Base-by-base conservation (phyloP, 2,329 filamentous ascomycete species). In the Dactylonectria estremocensis region DNA sequence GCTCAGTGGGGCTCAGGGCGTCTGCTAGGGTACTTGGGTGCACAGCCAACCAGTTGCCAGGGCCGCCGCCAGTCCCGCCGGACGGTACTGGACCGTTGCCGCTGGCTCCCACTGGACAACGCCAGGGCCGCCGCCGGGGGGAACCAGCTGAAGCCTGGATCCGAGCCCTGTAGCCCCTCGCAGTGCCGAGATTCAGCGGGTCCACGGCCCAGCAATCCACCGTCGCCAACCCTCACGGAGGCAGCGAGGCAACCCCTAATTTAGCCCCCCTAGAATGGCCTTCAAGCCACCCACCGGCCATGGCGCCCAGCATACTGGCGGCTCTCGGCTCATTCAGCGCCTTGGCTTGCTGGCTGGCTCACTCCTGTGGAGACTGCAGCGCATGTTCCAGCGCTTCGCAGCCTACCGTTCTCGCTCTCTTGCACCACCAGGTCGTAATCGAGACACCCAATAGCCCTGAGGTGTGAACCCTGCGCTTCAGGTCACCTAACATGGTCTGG, bases 291-390 rank as follows among this genome's bases (percentile, higher is more conserved):
- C 59, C 50, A 55, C 40, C 22, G 40, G 61, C 48, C 18, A 50
- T 33, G 33, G 33, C 57, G 63, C 57, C 43, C 48, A 61, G 45
- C 20, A 6, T 35, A 22, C 20, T 20, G 35, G 57, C 63, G 63
- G 57, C 63, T 66, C 57, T 61, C 63, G 63, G 63, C 63, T 52
- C 57, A 1, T 13, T 18, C 49, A 65, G 62, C 43, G 40, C 49
- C 55, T 60, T 53, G 55, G 50, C 52, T 43, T 28, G 31, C 45
- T 33, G 33, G 56, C 31, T 28, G 16, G 28, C 28, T 33, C 48
- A 28, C 49, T 31, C 43, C 31, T 45, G 24, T 24, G 43, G 40
- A 24, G 46, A 40, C 50, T 28, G 18, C 52, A 54, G 60, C 45
- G 60, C 60, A 50, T 56, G 28, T 10, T 35, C 28, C n/a, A 43